Percentiles rank a stretch among this genome's conserved stretches.
Evolutionary conservation across 768 basidiomycete genomes (phyloP).

Genomic region (Trametes coccinea): DNA sequence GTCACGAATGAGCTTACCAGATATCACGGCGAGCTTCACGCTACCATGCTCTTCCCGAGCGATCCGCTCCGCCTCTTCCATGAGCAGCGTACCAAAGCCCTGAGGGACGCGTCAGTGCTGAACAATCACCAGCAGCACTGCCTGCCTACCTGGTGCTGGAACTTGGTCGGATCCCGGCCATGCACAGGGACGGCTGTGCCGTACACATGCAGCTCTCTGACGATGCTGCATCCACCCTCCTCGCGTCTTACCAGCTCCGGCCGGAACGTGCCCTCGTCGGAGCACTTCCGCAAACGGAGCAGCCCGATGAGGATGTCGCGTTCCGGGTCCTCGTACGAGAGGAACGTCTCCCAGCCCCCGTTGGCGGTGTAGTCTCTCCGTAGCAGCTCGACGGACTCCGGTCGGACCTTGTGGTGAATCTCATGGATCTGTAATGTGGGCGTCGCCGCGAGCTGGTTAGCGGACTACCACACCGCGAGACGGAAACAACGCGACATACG

Average conservation of each 20-base stretch:
- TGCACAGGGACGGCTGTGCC: slow-evolving; percentile 98
- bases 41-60: slow-evolving; percentile 97
- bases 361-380: slow-evolving; percentile 96
- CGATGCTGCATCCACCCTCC: slow-evolving; percentile 86
- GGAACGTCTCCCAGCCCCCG: slow-evolving; percentile 99
- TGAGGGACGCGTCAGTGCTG: slow-evolving; percentile 34
- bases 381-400: slow-evolving; percentile 92
- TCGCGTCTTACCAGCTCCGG: slow-evolving; percentile 78
- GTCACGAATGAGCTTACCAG: slow-evolving; percentile 52
- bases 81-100: slow-evolving; percentile 95
- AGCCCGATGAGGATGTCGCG: slow-evolving; percentile 94
- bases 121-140: neutral
- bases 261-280: slow-evolving; percentile 95
- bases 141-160: slow-evolving; percentile 79
- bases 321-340: slow-evolving; percentile 98
- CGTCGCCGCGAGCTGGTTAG: neutral
- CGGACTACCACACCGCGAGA: slow-evolving; percentile 3
- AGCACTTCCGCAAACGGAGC: slow-evolving; percentile 90
- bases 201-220: slow-evolving; percentile 95
- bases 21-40: slow-evolving; percentile 95
- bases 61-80: slow-evolving; percentile 99
- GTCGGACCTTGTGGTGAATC: slow-evolving; percentile 96
- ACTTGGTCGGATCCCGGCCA: slow-evolving; percentile 95
- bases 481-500: slow-evolving; percentile 48
- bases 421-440: slow-evolving; percentile 76